Conservation (phyloP, 2,329 filamentous ascomycete genomes). For the Apiospora malaysiana region DNA sequence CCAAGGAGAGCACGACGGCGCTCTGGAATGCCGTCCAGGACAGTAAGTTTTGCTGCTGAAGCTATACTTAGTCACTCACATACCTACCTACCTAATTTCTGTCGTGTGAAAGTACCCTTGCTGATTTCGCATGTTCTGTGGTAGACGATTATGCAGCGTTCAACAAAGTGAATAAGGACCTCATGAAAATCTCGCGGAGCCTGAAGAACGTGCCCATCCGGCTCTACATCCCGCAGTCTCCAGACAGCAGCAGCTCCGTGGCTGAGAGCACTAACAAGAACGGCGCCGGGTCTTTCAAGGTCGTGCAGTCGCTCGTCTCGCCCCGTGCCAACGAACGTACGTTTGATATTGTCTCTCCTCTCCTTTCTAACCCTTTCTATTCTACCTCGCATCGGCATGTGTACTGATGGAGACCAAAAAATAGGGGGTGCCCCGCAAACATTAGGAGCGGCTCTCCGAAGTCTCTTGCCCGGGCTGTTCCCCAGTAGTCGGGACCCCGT, state of each 20-base stretch:
- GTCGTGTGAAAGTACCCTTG: neutral
- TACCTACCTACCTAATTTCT: neutral
- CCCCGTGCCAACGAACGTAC: slow-evolving; percentile 39
- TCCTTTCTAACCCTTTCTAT: no score
- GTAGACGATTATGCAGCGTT: slow-evolving; percentile 76
- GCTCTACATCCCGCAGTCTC: slow-evolving; percentile 77
- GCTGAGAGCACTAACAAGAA: slow-evolving; percentile 31
- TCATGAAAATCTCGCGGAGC: slow-evolving; percentile 76
- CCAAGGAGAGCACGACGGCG: slow-evolving; percentile 80
- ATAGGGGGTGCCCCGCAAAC: slow-evolving; percentile 47
- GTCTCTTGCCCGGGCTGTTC: slow-evolving; percentile 80
- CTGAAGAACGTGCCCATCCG: slow-evolving; percentile 87
- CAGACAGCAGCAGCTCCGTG: slow-evolving; percentile 37
- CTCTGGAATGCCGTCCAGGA: slow-evolving; percentile 83
- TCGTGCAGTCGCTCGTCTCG: slow-evolving; percentile 78
- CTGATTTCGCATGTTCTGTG: slow-evolving; percentile 19
- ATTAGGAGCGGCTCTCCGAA: slow-evolving; percentile 78
- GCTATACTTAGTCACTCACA: neutral
- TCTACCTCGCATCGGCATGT: neutral
- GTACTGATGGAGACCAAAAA: slow-evolving; percentile 22
- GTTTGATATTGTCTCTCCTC: slow-evolving; percentile 32
- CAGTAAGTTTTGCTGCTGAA: slow-evolving; percentile 52
- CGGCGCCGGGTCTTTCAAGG: slow-evolving; percentile 62
- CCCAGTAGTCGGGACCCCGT: slow-evolving; percentile 85
- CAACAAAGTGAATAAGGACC: slow-evolving; percentile 73